These are phyloP conservation scores for Calycina marina DNA, from an alignment of 2,329 filamentous ascomycete species.

Conservation along the genomic window DNA sequence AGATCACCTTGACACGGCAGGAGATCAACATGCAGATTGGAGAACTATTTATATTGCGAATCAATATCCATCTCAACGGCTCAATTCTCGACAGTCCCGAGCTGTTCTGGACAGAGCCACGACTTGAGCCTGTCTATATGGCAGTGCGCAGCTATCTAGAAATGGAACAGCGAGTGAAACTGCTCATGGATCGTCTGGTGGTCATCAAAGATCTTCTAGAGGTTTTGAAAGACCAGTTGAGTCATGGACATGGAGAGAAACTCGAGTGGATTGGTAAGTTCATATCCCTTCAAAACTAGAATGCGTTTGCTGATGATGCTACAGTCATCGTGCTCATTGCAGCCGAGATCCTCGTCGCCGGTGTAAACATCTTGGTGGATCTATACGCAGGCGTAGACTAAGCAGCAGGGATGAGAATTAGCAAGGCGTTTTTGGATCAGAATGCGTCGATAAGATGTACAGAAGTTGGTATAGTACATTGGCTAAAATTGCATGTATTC, in stretches of 20 bases:
- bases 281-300: background rate
- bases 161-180: conserved; percentile 87
- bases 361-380: conserved; percentile 90
- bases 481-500: no score
- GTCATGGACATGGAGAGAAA: conserved; percentile 82
- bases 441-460: no score
- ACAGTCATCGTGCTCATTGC: conserved; percentile 88
- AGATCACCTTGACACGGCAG: conserved; percentile 71
- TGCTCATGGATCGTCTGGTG: conserved; percentile 78
- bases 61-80: conserved; percentile 96
- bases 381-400: conserved; percentile 58
- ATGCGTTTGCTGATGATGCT: background rate
- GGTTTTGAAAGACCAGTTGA: conserved; percentile 89
- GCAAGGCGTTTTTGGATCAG: conserved; percentile 2
- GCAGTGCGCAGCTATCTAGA: conserved; percentile 91
- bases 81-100: conserved; percentile 94
- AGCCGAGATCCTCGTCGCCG: conserved; percentile 84
- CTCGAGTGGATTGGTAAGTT: conserved; percentile 74
- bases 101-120: conserved; percentile 95
- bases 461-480: no score
- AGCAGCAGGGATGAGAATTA: background rate
- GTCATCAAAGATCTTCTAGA: conserved; percentile 89
- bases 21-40: conserved; percentile 99
- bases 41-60: conserved; percentile 91
- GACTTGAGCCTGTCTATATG: conserved; percentile 91